Conservation (phyloP, 2,329 filamentous ascomycete genomes). For the Talaromyces piceae region DNA sequence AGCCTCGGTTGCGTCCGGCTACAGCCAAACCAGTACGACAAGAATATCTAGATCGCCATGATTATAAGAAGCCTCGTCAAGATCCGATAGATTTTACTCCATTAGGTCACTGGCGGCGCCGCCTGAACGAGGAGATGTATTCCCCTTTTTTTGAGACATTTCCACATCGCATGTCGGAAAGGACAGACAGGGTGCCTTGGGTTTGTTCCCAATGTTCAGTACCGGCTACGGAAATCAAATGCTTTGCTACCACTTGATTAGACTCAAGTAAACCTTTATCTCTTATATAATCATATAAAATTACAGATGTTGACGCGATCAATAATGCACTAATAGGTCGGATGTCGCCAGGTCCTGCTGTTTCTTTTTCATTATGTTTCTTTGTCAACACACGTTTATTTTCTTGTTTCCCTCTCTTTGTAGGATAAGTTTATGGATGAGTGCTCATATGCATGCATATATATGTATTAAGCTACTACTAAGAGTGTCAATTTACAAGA, state of each 20-base stretch:
- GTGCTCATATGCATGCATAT: too few relatives aligned
- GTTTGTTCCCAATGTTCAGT: neutral
- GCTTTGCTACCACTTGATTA: neutral
- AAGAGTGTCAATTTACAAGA: too few relatives aligned
- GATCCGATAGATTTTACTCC: neutral
- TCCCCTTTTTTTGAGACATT: constrained; percentile 65
- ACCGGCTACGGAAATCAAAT: neutral
- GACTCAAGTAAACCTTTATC: neutral
- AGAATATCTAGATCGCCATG: neutral
- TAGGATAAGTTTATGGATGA: too few relatives aligned
- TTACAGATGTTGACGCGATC: too few relatives aligned
- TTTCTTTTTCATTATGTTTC: too few relatives aligned
- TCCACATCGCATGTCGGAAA: neutral
- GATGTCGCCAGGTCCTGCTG: too few relatives aligned
- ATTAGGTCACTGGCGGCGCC: constrained; percentile 66
- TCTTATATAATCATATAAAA: neutral
- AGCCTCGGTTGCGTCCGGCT: neutral
- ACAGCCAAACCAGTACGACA: neutral
- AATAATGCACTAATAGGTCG: too few relatives aligned
- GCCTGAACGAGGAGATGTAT: constrained; percentile 96
- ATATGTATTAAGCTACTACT: too few relatives aligned
- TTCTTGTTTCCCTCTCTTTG: too few relatives aligned
- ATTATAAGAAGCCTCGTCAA: neutral
- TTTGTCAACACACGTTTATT: too few relatives aligned
- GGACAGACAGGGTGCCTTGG: neutral